A percentile compares a stretch with the other conserved stretches of the same genome.
phyloP scores from a whole-genome alignment of 78 protist species.

The Dictyostelium brefeldianum region DNA sequence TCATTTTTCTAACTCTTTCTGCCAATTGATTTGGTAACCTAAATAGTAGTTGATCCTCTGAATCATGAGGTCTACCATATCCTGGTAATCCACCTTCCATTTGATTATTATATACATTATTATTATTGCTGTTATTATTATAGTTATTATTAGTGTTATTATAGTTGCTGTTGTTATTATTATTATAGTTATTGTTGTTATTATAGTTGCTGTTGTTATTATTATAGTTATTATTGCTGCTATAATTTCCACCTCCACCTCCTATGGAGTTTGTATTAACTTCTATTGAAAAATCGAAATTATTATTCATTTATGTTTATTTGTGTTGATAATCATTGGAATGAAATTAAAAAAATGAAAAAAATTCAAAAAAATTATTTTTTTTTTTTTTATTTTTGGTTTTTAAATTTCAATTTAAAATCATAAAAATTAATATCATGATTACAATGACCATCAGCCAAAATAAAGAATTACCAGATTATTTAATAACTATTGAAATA shows the following conservation, averaged over 20 bases:
- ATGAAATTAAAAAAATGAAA: neutral
- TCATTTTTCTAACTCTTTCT: constrained; percentile 42
- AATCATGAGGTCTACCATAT: constrained; percentile 44
- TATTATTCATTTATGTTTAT: neutral
- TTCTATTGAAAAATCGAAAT: neutral
- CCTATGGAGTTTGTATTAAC: neutral
- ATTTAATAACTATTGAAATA: no score
- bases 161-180: neutral
- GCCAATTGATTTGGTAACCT: constrained; percentile 37
- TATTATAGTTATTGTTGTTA: neutral
- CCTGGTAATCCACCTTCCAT: constrained; percentile 29
- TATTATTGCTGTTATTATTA: neutral
- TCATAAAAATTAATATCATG: no score
- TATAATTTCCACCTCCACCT: neutral
- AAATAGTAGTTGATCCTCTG: constrained; percentile 55
- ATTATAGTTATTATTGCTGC: neutral
- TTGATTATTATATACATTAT: neutral
- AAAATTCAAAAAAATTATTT: no score
- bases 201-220: neutral
- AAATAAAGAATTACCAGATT: no score
- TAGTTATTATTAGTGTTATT: neutral
- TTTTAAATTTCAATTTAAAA: neutral
- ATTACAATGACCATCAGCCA: no score
- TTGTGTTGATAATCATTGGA: neutral
- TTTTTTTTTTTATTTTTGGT: neutral